Base-by-base conservation (phyloP, 805 yeast genomes). In the Metschnikowia kunwiensis region DNA sequence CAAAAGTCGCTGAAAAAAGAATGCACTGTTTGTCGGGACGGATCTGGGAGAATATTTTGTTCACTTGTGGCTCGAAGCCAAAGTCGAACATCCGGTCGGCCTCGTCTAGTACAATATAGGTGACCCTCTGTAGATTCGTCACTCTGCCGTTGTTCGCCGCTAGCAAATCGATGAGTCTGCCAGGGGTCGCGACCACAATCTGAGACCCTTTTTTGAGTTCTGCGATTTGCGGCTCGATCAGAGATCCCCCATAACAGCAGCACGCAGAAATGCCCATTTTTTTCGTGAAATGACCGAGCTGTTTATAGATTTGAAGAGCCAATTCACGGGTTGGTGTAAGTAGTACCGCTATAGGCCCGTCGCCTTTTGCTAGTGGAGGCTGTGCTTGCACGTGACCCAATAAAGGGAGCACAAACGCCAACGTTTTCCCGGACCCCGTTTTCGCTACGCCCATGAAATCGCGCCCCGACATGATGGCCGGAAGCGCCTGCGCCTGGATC, bases 31-130 rank as follows among this genome's bases (percentile, higher is more conserved):
- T 69, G 54, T 89, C 96, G 0, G 93, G 93, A 32, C 97, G 69
- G 2, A 86, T 71, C 24, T 83, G 82, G 11, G 75, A 69, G 54
- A 88, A 69, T 15, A 93, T 82, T 51, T 86, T 86, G 48, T 75
- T 78, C 4, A 93, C 87, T 55, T 93, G 98, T 0, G 98, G 97
- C 50, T 87, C 97, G 61, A 93, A 93, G 1, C 98, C 98, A 74
- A 93, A 68, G 58, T 93, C 98, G 63, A 91, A 91, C 84, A 93
- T 80, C 45, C 98, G 65, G 60, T 93, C 98, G 1, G 97, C 97
- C 55, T 93, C 98, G 57, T 93, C 98, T 41, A 93, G 64, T 0
- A 89, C 94, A n/a, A 87, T 70, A 57, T 81, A 87, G 0, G 96
- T 80, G 5, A 84, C 78, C 27, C 89, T 64, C 19, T 68, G 63